Evolutionary conservation across 192 early-diverging fungal species (phyloP).

Genomic region (Backusella circina): DNA sequence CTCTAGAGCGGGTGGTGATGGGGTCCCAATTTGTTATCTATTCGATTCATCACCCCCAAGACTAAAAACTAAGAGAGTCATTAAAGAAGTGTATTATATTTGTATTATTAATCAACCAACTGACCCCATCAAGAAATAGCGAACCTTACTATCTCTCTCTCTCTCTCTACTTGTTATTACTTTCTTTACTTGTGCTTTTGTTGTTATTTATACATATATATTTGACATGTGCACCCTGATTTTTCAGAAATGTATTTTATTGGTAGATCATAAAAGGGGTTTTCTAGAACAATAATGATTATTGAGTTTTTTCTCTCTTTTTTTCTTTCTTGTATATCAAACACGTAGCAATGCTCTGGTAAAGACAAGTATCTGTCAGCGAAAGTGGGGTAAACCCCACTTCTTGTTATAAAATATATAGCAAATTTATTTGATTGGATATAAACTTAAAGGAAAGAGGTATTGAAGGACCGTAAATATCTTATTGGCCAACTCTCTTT

Average conservation of each 20-base stretch:
- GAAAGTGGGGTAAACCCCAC: slow-evolving; percentile 1
- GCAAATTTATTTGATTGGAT: background rate
- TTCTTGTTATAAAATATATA: background rate
- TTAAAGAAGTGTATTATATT: background rate
- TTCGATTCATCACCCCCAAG: background rate
- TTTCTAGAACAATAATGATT: background rate
- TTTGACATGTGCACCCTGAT: background rate
- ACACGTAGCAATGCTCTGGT: background rate
- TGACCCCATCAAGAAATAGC: background rate
- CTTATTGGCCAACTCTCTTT: background rate
- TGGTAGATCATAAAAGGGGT: background rate
- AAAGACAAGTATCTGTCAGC: background rate
- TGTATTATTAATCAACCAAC: background rate
- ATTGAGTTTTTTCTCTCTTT: background rate
- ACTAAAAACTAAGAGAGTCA: background rate
- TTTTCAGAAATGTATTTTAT: background rate
- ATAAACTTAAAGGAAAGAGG: background rate
- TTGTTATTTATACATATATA: background rate
- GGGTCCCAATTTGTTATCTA: background rate
- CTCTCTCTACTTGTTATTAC: background rate
- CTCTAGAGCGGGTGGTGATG: background rate
- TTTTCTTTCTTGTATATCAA: background rate
- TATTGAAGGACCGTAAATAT: background rate
- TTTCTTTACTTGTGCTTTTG: background rate
- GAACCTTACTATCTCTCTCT: background rate